A percentile compares a stretch with the other conserved stretches of the same genome.
Conservation (phyloP, 306 rosid genomes). For the Elaeagnus macrophylla region DNA sequence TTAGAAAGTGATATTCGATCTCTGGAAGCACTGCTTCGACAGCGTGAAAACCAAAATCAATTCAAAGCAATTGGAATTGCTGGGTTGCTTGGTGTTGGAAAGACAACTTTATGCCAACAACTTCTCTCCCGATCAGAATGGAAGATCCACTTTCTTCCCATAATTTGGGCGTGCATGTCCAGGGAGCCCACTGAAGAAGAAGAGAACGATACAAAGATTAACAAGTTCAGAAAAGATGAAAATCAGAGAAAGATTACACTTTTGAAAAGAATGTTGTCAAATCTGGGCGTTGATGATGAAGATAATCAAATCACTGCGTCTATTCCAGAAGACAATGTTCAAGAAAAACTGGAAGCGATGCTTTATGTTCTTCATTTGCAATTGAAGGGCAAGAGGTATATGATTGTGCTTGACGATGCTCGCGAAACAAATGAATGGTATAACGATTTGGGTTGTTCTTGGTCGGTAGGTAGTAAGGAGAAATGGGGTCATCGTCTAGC, state of each 20-base stretch:
- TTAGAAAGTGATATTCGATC: slow-evolving; percentile 13
- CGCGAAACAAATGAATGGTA: slow-evolving; percentile 1
- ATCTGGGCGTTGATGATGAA: slow-evolving; percentile 12
- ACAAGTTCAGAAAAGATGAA: background rate
- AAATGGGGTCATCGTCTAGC: background rate
- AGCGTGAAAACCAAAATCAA: background rate
- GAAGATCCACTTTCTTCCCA: slow-evolving; percentile 8
- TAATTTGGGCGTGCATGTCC: slow-evolving; percentile 18
- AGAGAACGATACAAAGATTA: background rate
- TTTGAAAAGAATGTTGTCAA: slow-evolving; percentile 1
- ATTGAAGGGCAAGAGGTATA: slow-evolving; percentile 14
- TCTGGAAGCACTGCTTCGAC: slow-evolving; percentile 5
- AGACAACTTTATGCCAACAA: slow-evolving; percentile 14
- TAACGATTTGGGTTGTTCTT: background rate
- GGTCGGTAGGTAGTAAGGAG: background rate
- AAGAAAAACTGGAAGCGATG: background rate
- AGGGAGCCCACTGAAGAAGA: background rate
- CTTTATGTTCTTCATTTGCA: slow-evolving; percentile 19
- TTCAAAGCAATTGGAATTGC: slow-evolving; percentile 23
- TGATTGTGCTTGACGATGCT: slow-evolving; percentile 18
- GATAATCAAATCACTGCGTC: background rate
- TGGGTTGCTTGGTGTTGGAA: slow-evolving; percentile 20
- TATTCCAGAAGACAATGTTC: too few species aligned
- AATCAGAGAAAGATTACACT: background rate
- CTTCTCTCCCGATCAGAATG: background rate